Evolutionary conservation across 176 grass and related monocot species (phyloP), one percentile per base, ranked within the genome.

Genomic region (Eragrostis curvula): DNA sequence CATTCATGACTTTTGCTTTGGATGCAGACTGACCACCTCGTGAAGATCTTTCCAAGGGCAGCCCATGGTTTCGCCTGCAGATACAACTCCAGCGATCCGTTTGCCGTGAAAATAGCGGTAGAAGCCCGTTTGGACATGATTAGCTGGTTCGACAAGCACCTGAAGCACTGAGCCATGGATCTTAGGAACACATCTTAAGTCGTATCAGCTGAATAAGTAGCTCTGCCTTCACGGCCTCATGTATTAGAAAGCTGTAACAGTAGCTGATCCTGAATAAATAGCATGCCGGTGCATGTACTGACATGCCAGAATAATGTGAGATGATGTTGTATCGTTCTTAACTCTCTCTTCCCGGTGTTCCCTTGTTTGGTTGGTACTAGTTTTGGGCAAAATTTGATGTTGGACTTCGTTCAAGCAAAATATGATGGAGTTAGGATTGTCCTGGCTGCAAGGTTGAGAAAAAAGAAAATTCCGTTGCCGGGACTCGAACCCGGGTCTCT

Each of bases 401-500:
- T 7, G 20, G 55, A 16, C 10, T 21, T 23, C 55, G 3, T 0
- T 9, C 10, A 60, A 60, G 9, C 9, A 60, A 60, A 45, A 45
- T 45, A 2, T 45, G 43, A 45, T 7, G 43, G 43, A 45, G 6
- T 45, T 5, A 7, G 43, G 9, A 45, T 36, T 36, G 32, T 2
- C 32, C n/a, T n/a, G 32, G 32, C 32, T 36, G 32, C 32, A 36
- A 36, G 32, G 32, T 2, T 36, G 32, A 36, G 14, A 1, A 29
- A 64, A 13, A 62, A 8, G 73, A 56, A 51, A 1, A 2, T 92
- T 94, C 95, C 92, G 89, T 94, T 94, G 78, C 88, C 92, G 85
- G 95, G 88, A 90, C 87, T 97, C 25, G 89, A 92, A 92, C 89
- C 88, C 85, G 92, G 80, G 92, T 97, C 88, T 92, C 86, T 92